Conservation (phyloP, 805 yeast genomes). For the Sporopachydermia lactativora region DNA sequence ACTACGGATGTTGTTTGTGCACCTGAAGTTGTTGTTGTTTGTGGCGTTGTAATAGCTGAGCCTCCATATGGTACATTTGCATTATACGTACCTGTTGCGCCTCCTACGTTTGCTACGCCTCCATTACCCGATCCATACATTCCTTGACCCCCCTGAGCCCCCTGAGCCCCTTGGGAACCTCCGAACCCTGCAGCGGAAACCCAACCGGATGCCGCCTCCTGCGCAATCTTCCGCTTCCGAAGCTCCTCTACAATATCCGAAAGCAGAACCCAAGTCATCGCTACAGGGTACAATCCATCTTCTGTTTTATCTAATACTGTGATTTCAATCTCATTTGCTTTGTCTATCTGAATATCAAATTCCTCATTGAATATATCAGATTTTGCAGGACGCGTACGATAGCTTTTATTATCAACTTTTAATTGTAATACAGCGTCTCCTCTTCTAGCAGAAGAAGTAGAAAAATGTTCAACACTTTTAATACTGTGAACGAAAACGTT, state of each 20-base stretch:
- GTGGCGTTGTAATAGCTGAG: no score
- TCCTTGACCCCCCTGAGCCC: slow-evolving; percentile 9
- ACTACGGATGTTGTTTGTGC: neutral
- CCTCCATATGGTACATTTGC: neutral
- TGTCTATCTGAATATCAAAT: slow-evolving; percentile 68
- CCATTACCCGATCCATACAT: slow-evolving; percentile 7
- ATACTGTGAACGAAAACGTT: slow-evolving; percentile 61
- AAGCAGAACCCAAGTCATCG: slow-evolving; percentile 78
- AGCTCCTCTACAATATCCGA: slow-evolving; percentile 91
- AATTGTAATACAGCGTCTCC: slow-evolving; percentile 70
- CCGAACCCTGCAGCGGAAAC: slow-evolving; percentile 40
- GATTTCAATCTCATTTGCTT: slow-evolving; percentile 84
- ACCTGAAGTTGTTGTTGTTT: neutral
- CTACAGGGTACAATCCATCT: slow-evolving; percentile 66
- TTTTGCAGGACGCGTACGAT: slow-evolving; percentile 59
- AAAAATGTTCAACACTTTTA: slow-evolving; percentile 84
- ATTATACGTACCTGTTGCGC: neutral
- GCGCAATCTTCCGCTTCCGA: slow-evolving; percentile 75
- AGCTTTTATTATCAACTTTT: slow-evolving; percentile 80
- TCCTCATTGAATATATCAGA: slow-evolving; percentile 76
- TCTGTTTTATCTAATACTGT: slow-evolving; percentile 74
- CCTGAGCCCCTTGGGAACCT: no score
- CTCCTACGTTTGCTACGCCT: slow-evolving; percentile 5
- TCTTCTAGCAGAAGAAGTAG: slow-evolving; percentile 62
- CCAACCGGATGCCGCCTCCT: slow-evolving; percentile 75